Evolutionary conservation across 2,329 filamentous ascomycete genomes (phyloP), one percentile per base, ranked within the genome.

Genomic region (Stagonosporopsis rhizophila): DNA sequence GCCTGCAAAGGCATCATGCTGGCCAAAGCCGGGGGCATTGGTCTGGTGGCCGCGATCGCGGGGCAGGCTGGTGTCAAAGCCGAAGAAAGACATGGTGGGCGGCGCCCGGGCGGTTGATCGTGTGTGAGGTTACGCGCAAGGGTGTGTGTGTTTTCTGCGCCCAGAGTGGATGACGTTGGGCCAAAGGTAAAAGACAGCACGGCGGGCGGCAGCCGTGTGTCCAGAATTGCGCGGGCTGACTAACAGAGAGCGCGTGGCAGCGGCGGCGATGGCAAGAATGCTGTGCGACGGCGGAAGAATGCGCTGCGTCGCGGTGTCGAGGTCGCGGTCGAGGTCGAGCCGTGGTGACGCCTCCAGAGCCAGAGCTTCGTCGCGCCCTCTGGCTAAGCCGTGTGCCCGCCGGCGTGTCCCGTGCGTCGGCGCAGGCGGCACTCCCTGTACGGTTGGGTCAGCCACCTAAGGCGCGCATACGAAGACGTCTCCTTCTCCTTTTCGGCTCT

Each of bases 1-100:
- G 56, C 90, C 88, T 63, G 91, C 92, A 77, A 98, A 98, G 35
- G 94, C 92, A 77, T 99, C 92, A 66, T 90, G 85, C 75, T 92
- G 89, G 68, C 92, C 88, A 79, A 98, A 98, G 72, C 92, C 92
- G 49, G 89, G 86, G 34, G 88, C 89, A 51, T 83, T 81, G 67
- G 82, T 79, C 67, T 90, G 87, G 73, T 92, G 89, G 66, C 85
- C 81, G 50, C 78, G 76, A 75, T 88, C 85, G 72, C 82, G 80
- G 46, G 86, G 86, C 27, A 88, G 84, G 61, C 83, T 84, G 54
- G 89, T 82, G 74, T 96, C 89, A 78, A 96, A 93, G 66, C 91
- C 91, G 78, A 96, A 96, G 82, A 96, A 96, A 30, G 92, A 93
- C 93, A 96, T 95, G 66, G 53, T 32, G 38, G 50, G 46, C 48